Conservation (phyloP, 2,329 filamentous ascomycete genomes). For the Sclerotinia spermophila region DNA sequence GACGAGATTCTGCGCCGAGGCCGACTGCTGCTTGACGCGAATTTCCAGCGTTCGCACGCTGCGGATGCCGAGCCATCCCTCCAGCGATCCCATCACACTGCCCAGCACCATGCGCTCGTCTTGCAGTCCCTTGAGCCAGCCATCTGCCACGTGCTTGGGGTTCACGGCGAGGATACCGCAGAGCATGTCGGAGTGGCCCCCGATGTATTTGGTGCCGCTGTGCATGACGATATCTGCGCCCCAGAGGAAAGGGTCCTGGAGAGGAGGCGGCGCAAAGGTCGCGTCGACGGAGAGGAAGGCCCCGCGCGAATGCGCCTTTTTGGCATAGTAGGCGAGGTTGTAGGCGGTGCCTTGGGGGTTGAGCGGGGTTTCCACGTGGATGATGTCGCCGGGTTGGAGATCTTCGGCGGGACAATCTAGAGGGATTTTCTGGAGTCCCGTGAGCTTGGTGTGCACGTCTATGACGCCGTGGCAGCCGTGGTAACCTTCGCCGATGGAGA, state of each 20-base stretch:
- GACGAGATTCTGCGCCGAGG: constrained; percentile 66
- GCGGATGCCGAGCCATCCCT: constrained; percentile 87
- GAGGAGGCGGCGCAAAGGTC: constrained; percentile 86
- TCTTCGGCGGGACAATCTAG: constrained; percentile 65
- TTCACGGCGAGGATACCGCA: constrained; percentile 76
- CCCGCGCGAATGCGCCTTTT: constrained; percentile 66
- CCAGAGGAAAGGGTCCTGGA: constrained; percentile 78
- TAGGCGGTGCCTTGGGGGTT: constrained; percentile 85
- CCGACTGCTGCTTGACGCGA: constrained; percentile 72
- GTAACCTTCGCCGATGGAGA: constrained; percentile 83
- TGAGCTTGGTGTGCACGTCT: constrained; percentile 67
- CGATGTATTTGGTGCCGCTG: constrained; percentile 91
- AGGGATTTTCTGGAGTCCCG: constrained; percentile 67
- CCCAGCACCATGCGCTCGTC: constrained; percentile 75
- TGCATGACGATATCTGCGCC: constrained; percentile 91
- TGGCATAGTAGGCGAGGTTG: constrained; percentile 67
- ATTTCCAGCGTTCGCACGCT: constrained; percentile 83
- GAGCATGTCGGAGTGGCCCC: constrained; percentile 90
- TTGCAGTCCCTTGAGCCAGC: constrained; percentile 53
- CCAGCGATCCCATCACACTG: constrained; percentile 80
- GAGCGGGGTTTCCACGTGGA: constrained; percentile 89
- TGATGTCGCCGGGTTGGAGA: constrained; percentile 72
- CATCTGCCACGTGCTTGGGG: constrained; percentile 45
- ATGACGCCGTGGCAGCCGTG: constrained; percentile 92
- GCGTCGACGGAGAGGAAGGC: constrained; percentile 81